Percentiles rank a stretch among this genome's conserved stretches.
Conservation (phyloP, 306 rosid genomes). For the Vicia faba region DNA sequence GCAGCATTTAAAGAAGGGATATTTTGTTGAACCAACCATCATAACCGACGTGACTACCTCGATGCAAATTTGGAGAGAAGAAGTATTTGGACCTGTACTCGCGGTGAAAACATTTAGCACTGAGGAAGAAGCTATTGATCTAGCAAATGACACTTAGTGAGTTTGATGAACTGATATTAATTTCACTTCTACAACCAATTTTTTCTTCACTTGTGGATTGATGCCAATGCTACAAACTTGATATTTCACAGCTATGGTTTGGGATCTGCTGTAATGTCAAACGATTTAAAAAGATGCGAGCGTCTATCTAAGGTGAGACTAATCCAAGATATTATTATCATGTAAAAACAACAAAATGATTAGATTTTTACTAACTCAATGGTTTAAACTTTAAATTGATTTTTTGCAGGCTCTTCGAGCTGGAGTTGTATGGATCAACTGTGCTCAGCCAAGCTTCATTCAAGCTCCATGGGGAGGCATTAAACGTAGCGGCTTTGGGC, state of each 20-base stretch:
- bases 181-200: background rate
- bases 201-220: constrained; percentile 18
- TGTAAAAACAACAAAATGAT: constrained; percentile 5
- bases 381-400: constrained; percentile 12
- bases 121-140: constrained; percentile 88
- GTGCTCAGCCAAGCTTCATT: constrained; percentile 94
- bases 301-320: constrained; percentile 76
- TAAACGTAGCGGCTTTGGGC: constrained; percentile 96
- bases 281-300: constrained; percentile 90
- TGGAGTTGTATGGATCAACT: constrained; percentile 95
- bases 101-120: constrained; percentile 85
- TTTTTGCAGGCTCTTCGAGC: constrained; percentile 72
- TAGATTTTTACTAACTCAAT: constrained; percentile 21
- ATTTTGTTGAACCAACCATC: constrained; percentile 76
- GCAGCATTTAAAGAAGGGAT: constrained; percentile 90
- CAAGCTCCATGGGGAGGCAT: constrained; percentile 99
- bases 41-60: constrained; percentile 74
- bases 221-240: constrained; percentile 33
- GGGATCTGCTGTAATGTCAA: constrained; percentile 87
- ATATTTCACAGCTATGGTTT: constrained; percentile 71
- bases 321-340: constrained; percentile 24
- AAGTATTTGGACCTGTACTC: constrained; percentile 93
- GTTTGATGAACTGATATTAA: constrained; percentile 39
- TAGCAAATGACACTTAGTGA: constrained; percentile 87
- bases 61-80: constrained; percentile 99